A percentile compares a stretch with the other conserved stretches of the same genome.
These are phyloP conservation scores for Lactarius akahatsu DNA, from an alignment of 768 basidiomycete genomes.

Conservation along the genomic window DNA sequence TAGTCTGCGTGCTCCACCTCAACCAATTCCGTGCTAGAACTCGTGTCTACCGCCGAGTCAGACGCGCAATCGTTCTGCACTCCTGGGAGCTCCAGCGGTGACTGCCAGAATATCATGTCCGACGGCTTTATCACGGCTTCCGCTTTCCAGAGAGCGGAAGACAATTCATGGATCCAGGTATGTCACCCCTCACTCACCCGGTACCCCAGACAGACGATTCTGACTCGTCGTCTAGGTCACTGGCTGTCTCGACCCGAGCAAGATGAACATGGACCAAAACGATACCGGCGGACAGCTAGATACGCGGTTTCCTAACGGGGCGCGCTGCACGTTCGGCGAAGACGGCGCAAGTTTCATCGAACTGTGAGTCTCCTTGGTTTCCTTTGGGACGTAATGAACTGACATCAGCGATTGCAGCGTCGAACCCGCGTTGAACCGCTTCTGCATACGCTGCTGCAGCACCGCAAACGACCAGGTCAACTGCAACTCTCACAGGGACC, in stretches of 20 bases:
- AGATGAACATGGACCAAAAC: conserved; percentile 34
- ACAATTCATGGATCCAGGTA: conserved; percentile 44
- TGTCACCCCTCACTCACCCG: not conserved
- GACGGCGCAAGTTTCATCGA: conserved; percentile 53
- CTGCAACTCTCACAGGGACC: conserved; percentile 53
- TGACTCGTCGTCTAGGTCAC: conserved; percentile 36
- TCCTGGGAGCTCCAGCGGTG: conserved; percentile 30
- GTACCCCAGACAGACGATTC: not conserved
- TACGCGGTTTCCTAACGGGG: conserved; percentile 51
- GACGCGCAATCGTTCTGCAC: conserved; percentile 42
- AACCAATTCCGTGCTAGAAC: conserved; percentile 32
- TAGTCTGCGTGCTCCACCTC: not conserved
- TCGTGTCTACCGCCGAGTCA: conserved; percentile 42
- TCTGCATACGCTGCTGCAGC: conserved; percentile 51
- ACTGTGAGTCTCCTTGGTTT: conserved; percentile 38
- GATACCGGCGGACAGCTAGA: conserved; percentile 54
- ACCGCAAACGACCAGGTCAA: conserved; percentile 44
- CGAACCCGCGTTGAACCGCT: conserved; percentile 46
- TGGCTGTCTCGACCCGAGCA: conserved; percentile 40
- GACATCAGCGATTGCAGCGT: conserved; percentile 36
- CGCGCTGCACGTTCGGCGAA: conserved; percentile 52
- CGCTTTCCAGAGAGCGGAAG: conserved; percentile 35
- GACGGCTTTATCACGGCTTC: conserved; percentile 42
- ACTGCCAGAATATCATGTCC: conserved; percentile 36
- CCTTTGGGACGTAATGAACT: not conserved